Conservation (phyloP, 208 protist genomes). For the Leishmania arabica region DNA sequence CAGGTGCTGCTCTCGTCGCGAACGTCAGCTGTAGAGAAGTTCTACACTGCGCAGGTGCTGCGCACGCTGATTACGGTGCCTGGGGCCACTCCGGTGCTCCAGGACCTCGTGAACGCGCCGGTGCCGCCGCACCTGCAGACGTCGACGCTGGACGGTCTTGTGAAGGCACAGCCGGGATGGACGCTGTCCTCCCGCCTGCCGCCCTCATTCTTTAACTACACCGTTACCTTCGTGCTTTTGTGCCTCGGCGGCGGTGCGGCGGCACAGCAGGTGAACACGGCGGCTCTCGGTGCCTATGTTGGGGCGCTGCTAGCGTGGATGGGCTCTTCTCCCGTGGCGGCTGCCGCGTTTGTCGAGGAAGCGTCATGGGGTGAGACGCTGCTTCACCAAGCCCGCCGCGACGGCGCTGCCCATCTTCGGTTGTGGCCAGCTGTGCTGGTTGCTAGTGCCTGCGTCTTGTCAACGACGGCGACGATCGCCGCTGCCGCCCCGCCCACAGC, state of each 20-base stretch:
- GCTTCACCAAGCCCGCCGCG: constrained; percentile 45
- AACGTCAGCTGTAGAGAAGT: constrained; percentile 45
- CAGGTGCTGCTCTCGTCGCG: constrained; percentile 30
- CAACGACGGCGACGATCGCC: background rate
- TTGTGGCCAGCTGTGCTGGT: constrained; percentile 72
- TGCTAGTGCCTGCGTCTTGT: constrained; percentile 48
- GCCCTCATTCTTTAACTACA: constrained; percentile 52
- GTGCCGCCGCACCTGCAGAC: constrained; percentile 24
- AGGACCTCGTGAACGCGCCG: constrained; percentile 10
- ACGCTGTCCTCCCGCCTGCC: constrained; percentile 8
- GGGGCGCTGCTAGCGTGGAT: constrained; percentile 55
- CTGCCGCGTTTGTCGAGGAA: constrained; percentile 42
- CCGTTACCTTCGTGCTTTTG: constrained; percentile 50
- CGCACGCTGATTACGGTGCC: constrained; percentile 41
- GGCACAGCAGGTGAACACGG: constrained; percentile 57
- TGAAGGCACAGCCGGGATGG: constrained; percentile 32
- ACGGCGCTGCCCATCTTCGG: constrained; percentile 52
- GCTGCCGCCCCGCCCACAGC: constrained; percentile 1
- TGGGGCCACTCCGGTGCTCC: constrained; percentile 25
- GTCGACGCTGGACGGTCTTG: constrained; percentile 17
- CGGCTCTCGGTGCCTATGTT: constrained; percentile 65
- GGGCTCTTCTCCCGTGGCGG: constrained; percentile 17
- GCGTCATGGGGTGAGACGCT: constrained; percentile 44
- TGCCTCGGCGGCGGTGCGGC: constrained; percentile 49
- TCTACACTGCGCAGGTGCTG: constrained; percentile 75